These are phyloP conservation scores for Saccharum officinarum DNA, from an alignment of 176 grass and related monocot genomes.

Conservation along the genomic window DNA sequence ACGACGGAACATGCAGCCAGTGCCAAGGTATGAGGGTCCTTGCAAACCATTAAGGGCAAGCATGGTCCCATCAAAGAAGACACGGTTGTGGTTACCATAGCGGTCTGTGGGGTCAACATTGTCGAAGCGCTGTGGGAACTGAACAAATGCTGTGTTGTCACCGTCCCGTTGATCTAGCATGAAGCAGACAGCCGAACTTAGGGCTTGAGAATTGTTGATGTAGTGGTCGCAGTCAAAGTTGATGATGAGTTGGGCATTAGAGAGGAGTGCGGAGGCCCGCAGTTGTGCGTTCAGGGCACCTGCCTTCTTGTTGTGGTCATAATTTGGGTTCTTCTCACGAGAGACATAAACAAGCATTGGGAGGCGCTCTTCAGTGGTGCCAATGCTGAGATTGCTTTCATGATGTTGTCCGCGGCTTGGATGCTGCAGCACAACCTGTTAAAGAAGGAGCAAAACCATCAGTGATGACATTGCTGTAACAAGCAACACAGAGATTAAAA, in stretches of 20 bases:
- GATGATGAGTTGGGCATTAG: conserved; percentile 29
- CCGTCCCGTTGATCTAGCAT: conserved; percentile 59
- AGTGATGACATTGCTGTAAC: not conserved
- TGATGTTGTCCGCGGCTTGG: not conserved
- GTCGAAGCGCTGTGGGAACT: conserved; percentile 91
- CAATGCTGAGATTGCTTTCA: not conserved
- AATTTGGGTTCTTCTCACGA: conserved; percentile 30
- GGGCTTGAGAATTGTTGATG: conserved; percentile 47
- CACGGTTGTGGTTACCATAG: conserved; percentile 80
- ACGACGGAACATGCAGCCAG: conserved; percentile 42
- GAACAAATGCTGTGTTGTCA: conserved; percentile 70
- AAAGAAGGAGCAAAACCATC: not conserved
- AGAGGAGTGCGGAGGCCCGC: conserved; percentile 26
- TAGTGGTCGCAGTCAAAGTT: conserved; percentile 54
- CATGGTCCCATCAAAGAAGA: conserved; percentile 91
- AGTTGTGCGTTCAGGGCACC: conserved; percentile 29
- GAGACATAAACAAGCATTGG: conserved; percentile 39
- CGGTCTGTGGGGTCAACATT: conserved; percentile 81
- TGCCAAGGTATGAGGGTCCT: conserved; percentile 35
- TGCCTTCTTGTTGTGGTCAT: conserved; percentile 50
- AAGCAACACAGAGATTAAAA: not conserved
- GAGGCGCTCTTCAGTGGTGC: not conserved
- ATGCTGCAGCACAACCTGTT: conserved; percentile 35
- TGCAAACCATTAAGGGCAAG: conserved; percentile 76
- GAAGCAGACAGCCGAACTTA: conserved; percentile 29